phyloP scores from a whole-genome alignment of 2,329 filamentous ascomycete genomes.

The Colletotrichum sojae region DNA sequence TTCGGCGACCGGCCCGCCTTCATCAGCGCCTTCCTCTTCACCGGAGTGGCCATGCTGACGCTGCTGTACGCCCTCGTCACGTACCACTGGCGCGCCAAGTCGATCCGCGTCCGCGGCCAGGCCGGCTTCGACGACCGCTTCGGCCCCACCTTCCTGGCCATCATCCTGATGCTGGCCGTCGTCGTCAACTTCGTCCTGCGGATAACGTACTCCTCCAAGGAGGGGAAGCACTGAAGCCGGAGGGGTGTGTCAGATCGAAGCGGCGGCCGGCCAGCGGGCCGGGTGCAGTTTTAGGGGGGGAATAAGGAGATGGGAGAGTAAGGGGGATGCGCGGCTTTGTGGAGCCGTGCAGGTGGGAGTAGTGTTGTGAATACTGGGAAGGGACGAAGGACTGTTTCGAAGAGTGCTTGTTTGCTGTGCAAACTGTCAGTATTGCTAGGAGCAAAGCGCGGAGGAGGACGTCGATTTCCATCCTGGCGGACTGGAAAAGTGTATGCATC shows the following conservation, averaged over 20 bases:
- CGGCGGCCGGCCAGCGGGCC: not conserved
- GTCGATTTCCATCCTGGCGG: not conserved
- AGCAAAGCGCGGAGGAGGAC: not conserved
- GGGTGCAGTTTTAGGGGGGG: not conserved
- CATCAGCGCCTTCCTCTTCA: constrained; percentile 95
- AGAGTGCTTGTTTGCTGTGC: constrained; percentile 6
- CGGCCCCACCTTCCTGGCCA: constrained; percentile 89
- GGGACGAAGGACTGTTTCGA: no score
- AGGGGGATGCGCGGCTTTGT: no score
- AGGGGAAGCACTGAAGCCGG: constrained; percentile 45
- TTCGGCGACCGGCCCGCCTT: constrained; percentile 96
- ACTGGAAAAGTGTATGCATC: constrained; percentile 20
- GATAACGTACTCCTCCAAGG: constrained; percentile 65
- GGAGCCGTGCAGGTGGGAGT: no score
- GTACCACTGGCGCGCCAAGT: constrained; percentile 97
- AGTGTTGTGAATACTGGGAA: no score
- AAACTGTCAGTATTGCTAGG: not conserved
- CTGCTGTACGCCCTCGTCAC: constrained; percentile 97
- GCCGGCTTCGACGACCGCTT: constrained; percentile 97
- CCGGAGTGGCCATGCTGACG: constrained; percentile 90
- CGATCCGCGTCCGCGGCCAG: constrained; percentile 91
- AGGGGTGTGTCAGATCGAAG: not conserved
- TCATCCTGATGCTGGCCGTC: constrained; percentile 90
- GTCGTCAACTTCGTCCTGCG: constrained; percentile 95
- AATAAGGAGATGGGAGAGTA: no score